Base-by-base conservation (phyloP, 192 early-diverging fungal species). In the Funneliformis geosporum region DNA sequence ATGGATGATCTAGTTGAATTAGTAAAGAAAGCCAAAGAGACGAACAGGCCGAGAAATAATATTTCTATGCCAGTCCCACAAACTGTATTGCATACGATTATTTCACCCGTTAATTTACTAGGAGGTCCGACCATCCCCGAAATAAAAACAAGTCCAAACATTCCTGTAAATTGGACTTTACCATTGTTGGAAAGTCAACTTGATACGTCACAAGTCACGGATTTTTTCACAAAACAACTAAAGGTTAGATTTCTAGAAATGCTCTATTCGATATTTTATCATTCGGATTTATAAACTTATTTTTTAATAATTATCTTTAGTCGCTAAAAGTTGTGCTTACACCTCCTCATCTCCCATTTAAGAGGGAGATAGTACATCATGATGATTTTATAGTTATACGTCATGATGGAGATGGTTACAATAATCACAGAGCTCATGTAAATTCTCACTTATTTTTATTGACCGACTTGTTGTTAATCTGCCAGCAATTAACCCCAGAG, bases 1-100 rank as follows among this genome's bases (percentile, higher is more conserved):
- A 82, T 90, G 70, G 87, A 89, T 76, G 85, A 83, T 25, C 83
- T 90, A 18, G 76, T 90, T 74, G 78, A 81, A 0, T 84, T 90
- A 82, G 79, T 33, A 78, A 47, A 47, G 8, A 46, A 78, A 55
- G 64, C 62, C 12, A 67, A 46, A 55, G 50, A 25, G 46, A 7
- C 33, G 33, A 33, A 33, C 33, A 33, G 33, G 33, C 33, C 33
- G 33, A 33, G 33, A 12, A 25, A 27, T 64, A 64, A 14, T 64
- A 64, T 64, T 64, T 0, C 62, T 25, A 12, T 28, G 9, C n/a
- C 62, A 8, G 62, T 12, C 18, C 27, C 62, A 64, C 27, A 23
- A 64, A 4, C 66, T 21, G 38, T 40, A 2, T 7, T 40, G 18
- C 25, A 40, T 6, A 40, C 66, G 0, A 33, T 40, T 68, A 40